Evolutionary conservation across 345 rosid species (phyloP).

Genomic region (Cardiospermum halicacabum): DNA sequence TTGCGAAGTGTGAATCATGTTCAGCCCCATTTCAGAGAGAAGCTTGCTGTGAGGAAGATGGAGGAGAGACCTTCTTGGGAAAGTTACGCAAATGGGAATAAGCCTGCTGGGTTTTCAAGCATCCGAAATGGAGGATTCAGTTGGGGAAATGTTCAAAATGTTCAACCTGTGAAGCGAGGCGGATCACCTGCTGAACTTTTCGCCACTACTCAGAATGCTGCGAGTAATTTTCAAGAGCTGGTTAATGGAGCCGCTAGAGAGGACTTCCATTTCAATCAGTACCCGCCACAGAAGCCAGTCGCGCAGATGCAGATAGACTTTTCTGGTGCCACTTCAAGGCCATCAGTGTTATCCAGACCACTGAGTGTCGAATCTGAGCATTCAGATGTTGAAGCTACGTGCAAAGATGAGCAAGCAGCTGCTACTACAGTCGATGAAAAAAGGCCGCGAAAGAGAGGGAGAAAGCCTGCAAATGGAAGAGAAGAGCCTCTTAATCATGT

Average conservation of each 20-base stretch:
- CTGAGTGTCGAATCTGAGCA: conserved; percentile 49
- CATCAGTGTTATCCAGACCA: conserved; percentile 41
- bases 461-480: conserved; percentile 97
- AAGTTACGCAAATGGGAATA: conserved; percentile 40
- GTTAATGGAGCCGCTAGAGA: conserved; percentile 44
- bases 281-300: conserved; percentile 47
- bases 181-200: conserved; percentile 34
- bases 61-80: conserved; percentile 66
- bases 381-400: conserved; percentile 74
- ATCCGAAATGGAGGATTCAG: conserved; percentile 41
- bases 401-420: conserved; percentile 44
- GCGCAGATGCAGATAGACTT: conserved; percentile 74
- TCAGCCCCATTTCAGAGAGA: conserved; percentile 64
- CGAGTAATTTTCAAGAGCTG: conserved; percentile 42
- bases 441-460: conserved; percentile 85
- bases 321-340: conserved; percentile 58
- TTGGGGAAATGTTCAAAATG: conserved; percentile 51
- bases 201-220: conserved; percentile 34
- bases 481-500: conserved; percentile 97
- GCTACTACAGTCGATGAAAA: conserved; percentile 41
- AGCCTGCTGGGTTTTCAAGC: conserved; percentile 31
- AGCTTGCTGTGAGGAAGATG: conserved; percentile 78
- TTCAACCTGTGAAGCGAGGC: conserved; percentile 41
- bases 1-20: conserved; percentile 36
- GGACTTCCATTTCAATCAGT: conserved; percentile 38